Percentiles rank a stretch among this genome's conserved stretches.
Conservation (phyloP, 2,329 filamentous ascomycete genomes). For the Westerdykella aurantiaca region DNA sequence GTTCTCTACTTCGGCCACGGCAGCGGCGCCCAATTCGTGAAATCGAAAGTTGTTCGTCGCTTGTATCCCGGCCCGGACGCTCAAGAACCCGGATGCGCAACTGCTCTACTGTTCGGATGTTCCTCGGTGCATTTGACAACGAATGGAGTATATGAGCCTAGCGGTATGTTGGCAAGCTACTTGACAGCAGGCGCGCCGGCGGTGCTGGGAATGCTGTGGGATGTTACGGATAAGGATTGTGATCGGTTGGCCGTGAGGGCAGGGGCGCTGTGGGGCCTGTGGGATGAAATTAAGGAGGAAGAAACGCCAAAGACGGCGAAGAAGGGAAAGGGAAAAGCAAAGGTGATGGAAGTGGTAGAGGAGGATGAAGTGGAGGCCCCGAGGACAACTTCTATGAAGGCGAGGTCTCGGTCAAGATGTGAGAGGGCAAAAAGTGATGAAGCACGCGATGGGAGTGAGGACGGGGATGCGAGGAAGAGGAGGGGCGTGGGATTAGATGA, state of each 20-base stretch:
- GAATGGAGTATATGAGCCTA: slow-evolving; percentile 76
- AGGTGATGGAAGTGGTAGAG: slow-evolving; percentile 18
- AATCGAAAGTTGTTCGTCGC: slow-evolving; percentile 72
- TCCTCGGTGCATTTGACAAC: slow-evolving; percentile 76
- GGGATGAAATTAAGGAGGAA: slow-evolving; percentile 41
- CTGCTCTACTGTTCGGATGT: slow-evolving; percentile 89
- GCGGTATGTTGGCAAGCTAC: slow-evolving; percentile 86
- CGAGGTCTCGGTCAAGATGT: slow-evolving; percentile 1
- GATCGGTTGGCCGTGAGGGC: slow-evolving; percentile 78
- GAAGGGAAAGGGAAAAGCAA: slow-evolving; percentile 28
- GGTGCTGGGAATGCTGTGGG: slow-evolving; percentile 90
- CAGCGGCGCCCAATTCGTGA: slow-evolving; percentile 89
- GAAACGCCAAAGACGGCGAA: slow-evolving; percentile 15
- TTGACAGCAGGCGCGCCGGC: slow-evolving; percentile 76
- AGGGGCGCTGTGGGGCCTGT: slow-evolving; percentile 82
- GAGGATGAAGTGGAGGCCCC: slow-evolving; percentile 25
- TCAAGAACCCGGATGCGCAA: slow-evolving; percentile 54
- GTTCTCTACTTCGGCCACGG: slow-evolving; percentile 96
- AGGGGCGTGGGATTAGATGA: slow-evolving; percentile 57
- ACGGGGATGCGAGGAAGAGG: slow-evolving; percentile 22
- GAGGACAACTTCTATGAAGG: slow-evolving; percentile 12
- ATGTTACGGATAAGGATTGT: slow-evolving; percentile 96
- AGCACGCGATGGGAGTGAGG: slow-evolving; percentile 16
- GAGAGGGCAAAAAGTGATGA: slow-evolving; percentile 24
- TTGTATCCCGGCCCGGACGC: slow-evolving; percentile 46